phyloP scores from a whole-genome alignment of 1,284 basidiomycete species.

The Trametes polyzona region DNA sequence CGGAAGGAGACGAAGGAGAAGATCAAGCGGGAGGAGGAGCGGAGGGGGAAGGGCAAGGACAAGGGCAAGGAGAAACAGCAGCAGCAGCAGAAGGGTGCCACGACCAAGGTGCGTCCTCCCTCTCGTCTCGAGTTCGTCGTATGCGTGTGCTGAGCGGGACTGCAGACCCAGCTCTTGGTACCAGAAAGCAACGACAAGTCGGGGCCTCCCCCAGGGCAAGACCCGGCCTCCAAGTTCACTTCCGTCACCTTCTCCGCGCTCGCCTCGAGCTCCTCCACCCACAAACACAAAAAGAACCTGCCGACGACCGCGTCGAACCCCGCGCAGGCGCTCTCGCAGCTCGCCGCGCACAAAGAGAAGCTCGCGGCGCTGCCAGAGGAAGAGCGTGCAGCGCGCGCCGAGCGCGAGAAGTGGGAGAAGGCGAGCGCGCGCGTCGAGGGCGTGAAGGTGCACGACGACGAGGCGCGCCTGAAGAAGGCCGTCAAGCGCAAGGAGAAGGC shows the following conservation, averaged over 20 bases:
- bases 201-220: conserved; percentile 31
- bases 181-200: conserved; percentile 46
- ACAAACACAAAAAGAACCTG: conserved; percentile 53
- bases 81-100: conserved; percentile 45
- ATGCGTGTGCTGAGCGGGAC: neutral
- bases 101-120: conserved; percentile 51
- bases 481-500: conserved; percentile 89
- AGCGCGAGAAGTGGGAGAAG: conserved; percentile 85
- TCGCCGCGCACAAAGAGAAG: conserved; percentile 75
- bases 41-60: conserved; percentile 49
- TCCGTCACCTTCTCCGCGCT: conserved; percentile 76
- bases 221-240: conserved; percentile 50
- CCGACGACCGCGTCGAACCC: conserved; percentile 80
- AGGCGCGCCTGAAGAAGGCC: conserved; percentile 83
- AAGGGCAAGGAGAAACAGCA: conserved; percentile 52
- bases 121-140: neutral
- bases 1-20: conserved; percentile 86
- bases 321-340: conserved; percentile 79
- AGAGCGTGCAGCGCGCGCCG: conserved; percentile 76
- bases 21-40: conserved; percentile 61
- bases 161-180: conserved; percentile 76
- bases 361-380: conserved; percentile 76
- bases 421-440: conserved; percentile 85
- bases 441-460: conserved; percentile 87
- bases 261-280: conserved; percentile 35